These are phyloP conservation scores for Salvia rosmarinus DNA, from an alignment of 257 asterid species.

Conservation along the genomic window DNA sequence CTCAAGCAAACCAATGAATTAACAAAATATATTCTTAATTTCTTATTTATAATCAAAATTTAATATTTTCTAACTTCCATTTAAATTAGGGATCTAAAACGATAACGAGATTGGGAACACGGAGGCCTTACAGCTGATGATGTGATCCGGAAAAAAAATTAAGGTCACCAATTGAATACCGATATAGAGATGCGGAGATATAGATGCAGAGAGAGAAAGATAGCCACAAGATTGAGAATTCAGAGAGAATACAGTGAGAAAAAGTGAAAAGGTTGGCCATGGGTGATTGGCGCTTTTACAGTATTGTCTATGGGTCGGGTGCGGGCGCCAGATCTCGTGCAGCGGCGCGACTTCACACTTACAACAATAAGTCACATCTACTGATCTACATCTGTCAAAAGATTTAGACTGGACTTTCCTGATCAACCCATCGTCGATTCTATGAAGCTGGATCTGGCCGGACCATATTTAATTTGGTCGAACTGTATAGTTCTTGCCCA, in stretches of 20 bases:
- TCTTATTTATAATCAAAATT: background rate
- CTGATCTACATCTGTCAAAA: no score
- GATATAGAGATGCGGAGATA: conserved; percentile 32
- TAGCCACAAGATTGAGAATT: conserved; percentile 41
- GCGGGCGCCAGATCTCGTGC: background rate
- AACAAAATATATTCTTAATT: conserved; percentile 3
- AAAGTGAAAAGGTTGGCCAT: conserved; percentile 1
- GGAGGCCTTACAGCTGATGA: conserved; percentile 51
- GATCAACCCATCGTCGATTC: no score
- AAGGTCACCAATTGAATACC: conserved; percentile 4
- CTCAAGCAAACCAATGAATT: conserved; percentile 31
- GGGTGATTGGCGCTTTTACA: conserved; percentile 26
- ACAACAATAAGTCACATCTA: no score
- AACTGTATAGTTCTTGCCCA: no score
- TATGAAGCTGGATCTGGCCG: no score
- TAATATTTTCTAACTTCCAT: conserved; percentile 15
- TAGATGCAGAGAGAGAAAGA: conserved; percentile 38
- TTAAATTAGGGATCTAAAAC: conserved; percentile 44
- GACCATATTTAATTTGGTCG: no score
- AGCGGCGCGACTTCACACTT: background rate
- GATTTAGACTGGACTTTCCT: no score
- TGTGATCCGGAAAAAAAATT: conserved; percentile 34
- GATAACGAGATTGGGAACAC: conserved; percentile 22
- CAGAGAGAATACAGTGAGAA: conserved; percentile 39
- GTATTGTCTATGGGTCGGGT: conserved; percentile 32